Conservation (phyloP, 1,284 basidiomycete genomes). For the Apiotrichum laibachii region DNA sequence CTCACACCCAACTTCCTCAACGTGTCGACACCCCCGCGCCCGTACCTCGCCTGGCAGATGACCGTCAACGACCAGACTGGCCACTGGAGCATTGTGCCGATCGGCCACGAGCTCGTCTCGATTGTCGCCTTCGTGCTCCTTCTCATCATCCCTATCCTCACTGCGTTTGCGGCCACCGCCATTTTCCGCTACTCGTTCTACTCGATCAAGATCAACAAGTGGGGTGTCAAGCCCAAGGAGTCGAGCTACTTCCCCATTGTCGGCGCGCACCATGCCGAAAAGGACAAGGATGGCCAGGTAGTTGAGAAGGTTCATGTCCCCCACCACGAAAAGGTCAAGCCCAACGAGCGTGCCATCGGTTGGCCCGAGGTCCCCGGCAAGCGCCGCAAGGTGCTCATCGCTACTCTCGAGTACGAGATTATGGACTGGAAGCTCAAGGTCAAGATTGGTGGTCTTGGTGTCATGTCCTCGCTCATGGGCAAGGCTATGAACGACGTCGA, state of each 20-base stretch:
- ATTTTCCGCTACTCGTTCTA: constrained; percentile 95
- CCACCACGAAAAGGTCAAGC: constrained; percentile 59
- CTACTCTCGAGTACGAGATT: constrained; percentile 90
- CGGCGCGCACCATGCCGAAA: constrained; percentile 53
- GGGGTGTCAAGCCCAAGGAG: constrained; percentile 67
- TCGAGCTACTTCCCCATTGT: constrained; percentile 54
- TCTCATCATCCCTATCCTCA: constrained; percentile 74
- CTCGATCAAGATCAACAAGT: constrained; percentile 88
- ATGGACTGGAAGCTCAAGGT: constrained; percentile 95
- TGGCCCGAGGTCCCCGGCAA: constrained; percentile 90
- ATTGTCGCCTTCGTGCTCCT: constrained; percentile 81
- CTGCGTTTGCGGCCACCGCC: constrained; percentile 72
- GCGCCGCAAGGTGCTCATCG: constrained; percentile 80
- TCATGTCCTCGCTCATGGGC: constrained; percentile 94
- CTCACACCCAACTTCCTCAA: constrained; percentile 78
- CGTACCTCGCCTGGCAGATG: constrained; percentile 78
- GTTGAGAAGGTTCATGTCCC: constrained; percentile 41
- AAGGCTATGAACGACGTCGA: constrained; percentile 95
- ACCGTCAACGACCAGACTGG: constrained; percentile 71
- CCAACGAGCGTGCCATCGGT: constrained; percentile 66
- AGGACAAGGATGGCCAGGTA: constrained; percentile 36
- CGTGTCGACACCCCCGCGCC: constrained; percentile 61
- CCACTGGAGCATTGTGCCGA: constrained; percentile 72
- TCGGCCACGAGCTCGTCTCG: constrained; percentile 72
- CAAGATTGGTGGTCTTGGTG: constrained; percentile 92